phyloP scores from a whole-genome alignment of 257 asterid species.

The Solanum habrochaites region DNA sequence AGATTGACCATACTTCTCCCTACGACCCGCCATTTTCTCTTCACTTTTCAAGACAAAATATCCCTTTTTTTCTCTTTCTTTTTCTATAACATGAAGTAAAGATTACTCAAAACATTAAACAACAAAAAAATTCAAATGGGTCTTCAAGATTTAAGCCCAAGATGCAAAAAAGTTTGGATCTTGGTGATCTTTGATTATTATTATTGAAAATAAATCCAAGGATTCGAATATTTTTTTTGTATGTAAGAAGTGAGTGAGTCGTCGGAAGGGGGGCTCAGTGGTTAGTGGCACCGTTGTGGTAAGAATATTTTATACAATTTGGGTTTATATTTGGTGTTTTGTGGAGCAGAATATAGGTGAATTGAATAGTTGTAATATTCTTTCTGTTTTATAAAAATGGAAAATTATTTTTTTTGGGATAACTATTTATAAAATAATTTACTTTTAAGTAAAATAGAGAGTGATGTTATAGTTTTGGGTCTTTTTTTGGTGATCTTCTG shows the following conservation, averaged over 20 bases:
- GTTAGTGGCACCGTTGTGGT: not conserved
- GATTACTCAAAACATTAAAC: not conserved
- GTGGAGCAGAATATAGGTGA: not conserved
- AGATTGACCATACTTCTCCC: constrained; percentile 13
- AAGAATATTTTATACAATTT: not conserved
- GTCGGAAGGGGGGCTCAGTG: not conserved
- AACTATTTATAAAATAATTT: not conserved
- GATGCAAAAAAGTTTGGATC: not conserved
- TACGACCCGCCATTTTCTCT: constrained; percentile 14
- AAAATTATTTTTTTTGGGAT: not conserved
- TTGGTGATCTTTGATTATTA: not conserved
- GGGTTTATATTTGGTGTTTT: not conserved
- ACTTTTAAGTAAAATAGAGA: not conserved
- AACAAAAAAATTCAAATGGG: not conserved
- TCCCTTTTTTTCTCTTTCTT: not conserved
- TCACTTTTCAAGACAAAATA: not conserved
- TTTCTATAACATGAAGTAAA: not conserved
- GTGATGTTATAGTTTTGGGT: not conserved
- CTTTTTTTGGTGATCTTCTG: not conserved
- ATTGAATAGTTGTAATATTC: not conserved
- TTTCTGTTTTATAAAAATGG: not conserved
- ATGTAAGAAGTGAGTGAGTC: not conserved
- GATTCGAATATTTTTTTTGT: not conserved
- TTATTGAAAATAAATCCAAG: not conserved
- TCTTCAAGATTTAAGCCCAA: not conserved